Base-by-base conservation (phyloP, 2,329 filamentous ascomycete species). In the Fusarium oxysporum region DNA sequence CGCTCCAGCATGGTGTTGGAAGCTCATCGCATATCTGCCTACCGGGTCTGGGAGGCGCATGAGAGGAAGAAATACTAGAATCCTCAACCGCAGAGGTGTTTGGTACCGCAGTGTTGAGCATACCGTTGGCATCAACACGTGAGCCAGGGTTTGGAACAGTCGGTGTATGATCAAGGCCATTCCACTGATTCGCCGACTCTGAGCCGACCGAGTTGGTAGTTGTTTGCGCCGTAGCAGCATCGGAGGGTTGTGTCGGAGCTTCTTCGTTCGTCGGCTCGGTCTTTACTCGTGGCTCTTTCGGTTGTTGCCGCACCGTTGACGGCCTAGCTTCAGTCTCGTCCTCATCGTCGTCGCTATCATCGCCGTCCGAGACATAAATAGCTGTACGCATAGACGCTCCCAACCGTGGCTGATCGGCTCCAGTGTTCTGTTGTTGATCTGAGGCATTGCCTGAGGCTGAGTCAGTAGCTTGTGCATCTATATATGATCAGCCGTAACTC, bases 91-190 rank as follows among this genome's bases (percentile, higher is more conserved):
- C 4, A 17, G 33, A 23, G 4, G 50, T 16, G 17, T 3, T 9
- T n/a, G 19, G 50, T 1, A 1, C 5, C 1, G 7, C 0, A 16
- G 33, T 7, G 8, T 28, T 6, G 13, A 16, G 50, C 1, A 53
- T 5, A 3, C 9, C 33, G 2, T 28, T 53, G 23, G 23, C 19
- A 25, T 37, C 23, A 6, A 38, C 9, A 0, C 17, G 9, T 4
- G 33, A 13, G 8, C 0, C 0, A 9, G 19, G 1, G 33, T 28
- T 25, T 2, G 11, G 23, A 53, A 16, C 3, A 37, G 17, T 16
- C 7, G 33, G 5, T 19, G 30, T 1, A 8, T 5, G 16, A 50
- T 25, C 19, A 16, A 28, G 23, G 5, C 5, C 19, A 28, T 53
- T 28, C n/a, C 32, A 28, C 23, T 28, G 33, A 5, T 28, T 25